phyloP scores from a whole-genome alignment of 805 yeast genomes.

The Clavispora carvajalis region DNA sequence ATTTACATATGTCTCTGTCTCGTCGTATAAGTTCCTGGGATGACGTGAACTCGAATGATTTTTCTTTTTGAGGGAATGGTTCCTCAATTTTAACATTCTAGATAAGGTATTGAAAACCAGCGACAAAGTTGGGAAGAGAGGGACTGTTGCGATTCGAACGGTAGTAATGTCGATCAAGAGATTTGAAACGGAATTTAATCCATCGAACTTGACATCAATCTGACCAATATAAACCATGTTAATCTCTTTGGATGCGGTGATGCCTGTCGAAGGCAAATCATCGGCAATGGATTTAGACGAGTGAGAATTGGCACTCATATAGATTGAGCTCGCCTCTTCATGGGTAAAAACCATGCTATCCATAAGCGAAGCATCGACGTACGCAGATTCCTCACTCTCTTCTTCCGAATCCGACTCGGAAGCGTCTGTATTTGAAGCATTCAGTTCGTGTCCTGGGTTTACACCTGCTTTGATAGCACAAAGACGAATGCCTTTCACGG shows the following conservation, averaged over 20 bases:
- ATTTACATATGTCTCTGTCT: no score
- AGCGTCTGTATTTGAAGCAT: constrained; percentile 1
- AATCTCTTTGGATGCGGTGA: constrained; percentile 13
- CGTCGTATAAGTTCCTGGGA: constrained; percentile 8
- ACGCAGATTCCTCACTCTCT: constrained; percentile 15
- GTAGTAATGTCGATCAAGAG: constrained; percentile 35
- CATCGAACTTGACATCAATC: constrained; percentile 43
- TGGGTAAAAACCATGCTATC: constrained; percentile 63
- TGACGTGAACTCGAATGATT: constrained; percentile 9
- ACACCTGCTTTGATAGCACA: constrained; percentile 37
- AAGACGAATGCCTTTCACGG: constrained; percentile 36
- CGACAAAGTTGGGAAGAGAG: constrained; percentile 35
- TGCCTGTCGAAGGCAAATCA: constrained; percentile 14
- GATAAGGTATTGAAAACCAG: constrained; percentile 35
- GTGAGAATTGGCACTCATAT: constrained; percentile 75
- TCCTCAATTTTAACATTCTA: constrained; percentile 28
- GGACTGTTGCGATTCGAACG: constrained; percentile 40
- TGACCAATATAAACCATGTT: constrained; percentile 30
- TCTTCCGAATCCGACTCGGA: constrained; percentile 2
- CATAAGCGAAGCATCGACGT: constrained; percentile 42
- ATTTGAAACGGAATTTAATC: constrained; percentile 31
- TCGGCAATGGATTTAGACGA: background rate
- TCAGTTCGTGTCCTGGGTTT: constrained; percentile 22
- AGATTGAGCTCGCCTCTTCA: constrained; percentile 64
- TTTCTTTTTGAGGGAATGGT: constrained; percentile 22